Percentiles rank a stretch among this genome's conserved stretches.
These are phyloP conservation scores for Colletotrichum eremochloae DNA, from an alignment of 2,329 filamentous ascomycete genomes.

Conservation along the genomic window DNA sequence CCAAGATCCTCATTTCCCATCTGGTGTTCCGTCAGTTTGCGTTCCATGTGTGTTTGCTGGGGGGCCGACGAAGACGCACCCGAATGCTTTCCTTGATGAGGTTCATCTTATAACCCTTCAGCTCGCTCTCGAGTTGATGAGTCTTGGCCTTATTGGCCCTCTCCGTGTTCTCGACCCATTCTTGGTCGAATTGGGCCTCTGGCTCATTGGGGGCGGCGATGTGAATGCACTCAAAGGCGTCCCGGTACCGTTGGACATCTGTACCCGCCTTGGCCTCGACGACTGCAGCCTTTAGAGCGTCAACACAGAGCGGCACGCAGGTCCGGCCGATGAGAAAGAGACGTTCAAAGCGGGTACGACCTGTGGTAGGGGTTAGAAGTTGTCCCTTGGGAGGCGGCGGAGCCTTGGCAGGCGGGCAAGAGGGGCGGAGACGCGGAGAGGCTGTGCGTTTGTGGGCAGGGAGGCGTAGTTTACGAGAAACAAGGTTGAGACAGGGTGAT, in stretches of 20 bases:
- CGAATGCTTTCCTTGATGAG: conserved; percentile 96
- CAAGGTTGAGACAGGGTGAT: conserved; percentile 26
- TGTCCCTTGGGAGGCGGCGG: conserved; percentile 17
- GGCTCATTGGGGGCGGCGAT: conserved; percentile 75
- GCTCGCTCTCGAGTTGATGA: conserved; percentile 82
- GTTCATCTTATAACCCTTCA: conserved; percentile 96
- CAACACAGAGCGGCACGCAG: conserved; percentile 80
- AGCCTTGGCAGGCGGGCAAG: conserved; percentile 33
- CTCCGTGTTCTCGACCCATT: conserved; percentile 81
- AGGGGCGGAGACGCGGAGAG: conserved; percentile 30
- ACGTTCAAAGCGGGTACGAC: conserved; percentile 84
- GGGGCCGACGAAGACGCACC: conserved; percentile 62
- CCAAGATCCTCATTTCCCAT: conserved; percentile 97
- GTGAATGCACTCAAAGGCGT: conserved; percentile 75
- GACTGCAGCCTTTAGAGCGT: conserved; percentile 85
- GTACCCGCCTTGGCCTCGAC: conserved; percentile 80
- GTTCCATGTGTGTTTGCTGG: no score
- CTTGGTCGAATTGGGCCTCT: conserved; percentile 74
- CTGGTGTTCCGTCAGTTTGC: conserved; percentile 58
- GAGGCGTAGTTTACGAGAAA: conserved; percentile 34
- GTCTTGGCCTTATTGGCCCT: conserved; percentile 78
- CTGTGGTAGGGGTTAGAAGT: conserved; percentile 58
- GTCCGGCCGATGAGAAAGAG: conserved; percentile 84
- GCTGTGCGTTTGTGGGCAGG: conserved; percentile 29
- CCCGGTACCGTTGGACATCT: conserved; percentile 79